These are phyloP conservation scores for Hevea brasiliensis DNA, from an alignment of 345 rosid species.

Conservation along the genomic window DNA sequence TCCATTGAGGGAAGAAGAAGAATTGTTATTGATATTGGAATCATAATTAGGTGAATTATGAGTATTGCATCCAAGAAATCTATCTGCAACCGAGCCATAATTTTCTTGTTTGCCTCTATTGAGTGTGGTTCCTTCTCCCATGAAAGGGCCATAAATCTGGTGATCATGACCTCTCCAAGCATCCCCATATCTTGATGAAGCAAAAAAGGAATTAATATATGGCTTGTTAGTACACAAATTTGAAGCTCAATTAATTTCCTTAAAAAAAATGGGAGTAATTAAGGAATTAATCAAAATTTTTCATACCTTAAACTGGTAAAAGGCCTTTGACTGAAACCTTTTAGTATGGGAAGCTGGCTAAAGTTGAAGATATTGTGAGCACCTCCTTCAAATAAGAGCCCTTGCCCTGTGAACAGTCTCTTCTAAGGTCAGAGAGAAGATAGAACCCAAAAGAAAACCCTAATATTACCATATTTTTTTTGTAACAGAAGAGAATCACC, in stretches of 20 bases:
- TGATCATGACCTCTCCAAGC: conserved; percentile 42
- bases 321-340: conserved; percentile 51
- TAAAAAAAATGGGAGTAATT: neutral
- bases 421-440: neutral
- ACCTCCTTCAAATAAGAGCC: conserved; percentile 42
- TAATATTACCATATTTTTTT: conserved; percentile 14
- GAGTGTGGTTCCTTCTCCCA: conserved; percentile 23
- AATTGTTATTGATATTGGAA: conserved; percentile 13
- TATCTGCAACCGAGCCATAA: conserved; percentile 37
- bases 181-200: conserved; percentile 44
- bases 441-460: conserved; percentile 24
- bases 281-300: neutral
- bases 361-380: conserved; percentile 53
- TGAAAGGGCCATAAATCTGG: conserved; percentile 25
- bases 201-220: neutral
- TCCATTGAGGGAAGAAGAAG: conserved; percentile 12
- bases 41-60: conserved; percentile 30
- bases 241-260: neutral
- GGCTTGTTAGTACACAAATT: too few species aligned
- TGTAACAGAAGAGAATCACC: conserved; percentile 8
- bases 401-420: conserved; percentile 44
- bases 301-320: conserved; percentile 35
- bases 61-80: conserved; percentile 26
- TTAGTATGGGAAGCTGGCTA: conserved; percentile 63
- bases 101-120: conserved; percentile 31